These are phyloP conservation scores for Podila minutissima DNA, from an alignment of 192 early-diverging fungal species.

Conservation along the genomic window DNA sequence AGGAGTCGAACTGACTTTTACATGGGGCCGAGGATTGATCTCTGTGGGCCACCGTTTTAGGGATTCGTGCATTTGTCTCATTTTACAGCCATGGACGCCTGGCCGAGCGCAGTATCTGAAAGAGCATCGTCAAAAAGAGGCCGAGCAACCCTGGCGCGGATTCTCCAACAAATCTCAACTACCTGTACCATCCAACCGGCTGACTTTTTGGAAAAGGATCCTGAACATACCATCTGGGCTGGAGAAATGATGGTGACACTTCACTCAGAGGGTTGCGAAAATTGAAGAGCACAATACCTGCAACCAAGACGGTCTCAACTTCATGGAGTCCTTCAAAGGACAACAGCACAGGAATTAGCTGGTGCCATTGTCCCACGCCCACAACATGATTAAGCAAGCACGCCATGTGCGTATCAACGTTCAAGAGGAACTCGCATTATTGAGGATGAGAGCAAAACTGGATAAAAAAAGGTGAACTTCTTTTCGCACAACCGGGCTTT, in stretches of 20 bases:
- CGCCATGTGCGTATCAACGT: conserved; percentile 3
- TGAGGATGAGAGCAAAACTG: no score
- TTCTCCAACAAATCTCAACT: conserved; percentile 21
- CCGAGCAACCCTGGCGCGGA: conserved; percentile 23
- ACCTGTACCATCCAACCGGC: conserved; percentile 4
- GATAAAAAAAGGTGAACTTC: no score
- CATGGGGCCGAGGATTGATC: no score
- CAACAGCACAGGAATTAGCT: conserved; percentile 6
- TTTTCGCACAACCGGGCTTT: no score
- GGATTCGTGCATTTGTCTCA: no score
- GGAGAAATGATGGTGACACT: conserved; percentile 17
- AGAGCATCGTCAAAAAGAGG: conserved; percentile 17
- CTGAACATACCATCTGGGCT: conserved; percentile 13
- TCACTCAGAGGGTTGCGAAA: conserved; percentile 2
- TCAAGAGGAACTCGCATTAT: no score
- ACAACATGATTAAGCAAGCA: conserved; percentile 13
- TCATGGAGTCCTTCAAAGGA: conserved; percentile 9
- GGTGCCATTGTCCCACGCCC: conserved; percentile 3
- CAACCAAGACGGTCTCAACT: conserved; percentile 15
- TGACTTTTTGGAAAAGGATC: conserved; percentile 2
- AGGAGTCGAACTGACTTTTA: no score
- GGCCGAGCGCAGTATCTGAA: conserved; percentile 7
- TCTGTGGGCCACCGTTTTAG: no score
- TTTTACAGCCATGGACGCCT: conserved; percentile 2
- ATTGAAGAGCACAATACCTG: conserved; percentile 19